phyloP scores from a whole-genome alignment of 257 asterid species.

The Datura wrightii region DNA sequence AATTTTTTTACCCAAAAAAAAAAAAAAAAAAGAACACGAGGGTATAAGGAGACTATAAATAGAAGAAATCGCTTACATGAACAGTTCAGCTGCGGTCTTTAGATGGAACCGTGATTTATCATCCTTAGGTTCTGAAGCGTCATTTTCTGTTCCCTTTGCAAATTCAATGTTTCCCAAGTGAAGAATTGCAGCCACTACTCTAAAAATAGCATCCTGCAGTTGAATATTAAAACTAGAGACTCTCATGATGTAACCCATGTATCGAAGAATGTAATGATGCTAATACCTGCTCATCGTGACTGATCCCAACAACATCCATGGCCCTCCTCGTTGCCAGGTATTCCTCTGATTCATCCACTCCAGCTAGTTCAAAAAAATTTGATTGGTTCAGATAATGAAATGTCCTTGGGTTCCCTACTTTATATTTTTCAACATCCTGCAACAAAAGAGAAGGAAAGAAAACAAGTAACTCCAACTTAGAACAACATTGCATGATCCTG shows the following conservation, averaged over 20 bases:
- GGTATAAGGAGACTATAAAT: slow-evolving; percentile 24
- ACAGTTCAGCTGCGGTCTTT: slow-evolving; percentile 73
- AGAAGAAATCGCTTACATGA: slow-evolving; percentile 55
- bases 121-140: slow-evolving; percentile 81
- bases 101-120: slow-evolving; percentile 76
- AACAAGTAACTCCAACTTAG: slow-evolving; percentile 29
- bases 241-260: slow-evolving; percentile 32
- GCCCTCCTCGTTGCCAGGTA: slow-evolving; percentile 79
- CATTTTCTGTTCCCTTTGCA: slow-evolving; percentile 67
- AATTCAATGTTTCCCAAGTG: slow-evolving; percentile 89
- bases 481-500: slow-evolving; percentile 12
- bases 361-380: slow-evolving; percentile 65
- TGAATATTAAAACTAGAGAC: slow-evolving; percentile 32
- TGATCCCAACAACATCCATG: slow-evolving; percentile 89
- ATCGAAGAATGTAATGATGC: slow-evolving; percentile 22
- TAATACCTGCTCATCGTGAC: slow-evolving; percentile 75
- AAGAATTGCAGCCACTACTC: slow-evolving; percentile 89
- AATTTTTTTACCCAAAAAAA: slow-evolving; percentile 30
- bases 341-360: slow-evolving; percentile 78
- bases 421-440: slow-evolving; percentile 73
- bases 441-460: slow-evolving; percentile 26
- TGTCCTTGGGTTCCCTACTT: slow-evolving; percentile 67
- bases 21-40: not conserved
- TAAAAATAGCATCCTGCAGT: slow-evolving; percentile 80
- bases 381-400: slow-evolving; percentile 90